Evolutionary conservation across 495 filamentous ascomycete species (phyloP).

Genomic region (Xeromyces bisporus): DNA sequence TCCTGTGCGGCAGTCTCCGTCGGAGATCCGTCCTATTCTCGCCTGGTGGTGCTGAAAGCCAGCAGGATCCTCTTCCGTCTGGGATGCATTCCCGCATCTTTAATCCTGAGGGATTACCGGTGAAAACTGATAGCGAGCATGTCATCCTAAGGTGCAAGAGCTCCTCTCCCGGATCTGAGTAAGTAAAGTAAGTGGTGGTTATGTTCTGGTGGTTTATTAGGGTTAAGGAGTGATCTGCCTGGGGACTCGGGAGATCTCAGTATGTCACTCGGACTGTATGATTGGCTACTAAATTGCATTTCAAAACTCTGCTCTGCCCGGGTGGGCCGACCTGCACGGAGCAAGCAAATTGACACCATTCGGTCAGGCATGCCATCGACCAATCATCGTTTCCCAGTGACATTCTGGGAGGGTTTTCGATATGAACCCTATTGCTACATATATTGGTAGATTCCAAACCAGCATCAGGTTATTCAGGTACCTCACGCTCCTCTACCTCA

Average conservation of each 20-base stretch:
- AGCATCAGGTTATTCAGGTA: too few relatives aligned
- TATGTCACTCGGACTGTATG: neutral
- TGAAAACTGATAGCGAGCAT: conserved; percentile 45
- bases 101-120: conserved; percentile 40
- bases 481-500: too few relatives aligned
- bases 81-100: conserved; percentile 50
- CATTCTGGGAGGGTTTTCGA: neutral
- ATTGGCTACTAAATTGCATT: neutral
- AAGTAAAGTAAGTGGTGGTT: conserved; percentile 55
- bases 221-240: too few relatives aligned
- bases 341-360: too few relatives aligned
- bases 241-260: too few relatives aligned
- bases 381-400: conserved; percentile 2
- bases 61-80: conserved; percentile 46
- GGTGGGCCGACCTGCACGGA: too few relatives aligned
- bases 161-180: conserved; percentile 43
- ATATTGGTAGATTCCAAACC: too few relatives aligned
- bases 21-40: conserved; percentile 38
- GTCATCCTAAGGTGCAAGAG: conserved; percentile 48
- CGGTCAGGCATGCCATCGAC: too few relatives aligned
- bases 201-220: conserved; percentile 57
- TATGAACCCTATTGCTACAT: too few relatives aligned
- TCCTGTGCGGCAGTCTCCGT: conserved; percentile 47
- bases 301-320: neutral
- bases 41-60: conserved; percentile 43